phyloP scores from a whole-genome alignment of 2,329 filamentous ascomycete species.

The Neoscytalidium dimidiatum region DNA sequence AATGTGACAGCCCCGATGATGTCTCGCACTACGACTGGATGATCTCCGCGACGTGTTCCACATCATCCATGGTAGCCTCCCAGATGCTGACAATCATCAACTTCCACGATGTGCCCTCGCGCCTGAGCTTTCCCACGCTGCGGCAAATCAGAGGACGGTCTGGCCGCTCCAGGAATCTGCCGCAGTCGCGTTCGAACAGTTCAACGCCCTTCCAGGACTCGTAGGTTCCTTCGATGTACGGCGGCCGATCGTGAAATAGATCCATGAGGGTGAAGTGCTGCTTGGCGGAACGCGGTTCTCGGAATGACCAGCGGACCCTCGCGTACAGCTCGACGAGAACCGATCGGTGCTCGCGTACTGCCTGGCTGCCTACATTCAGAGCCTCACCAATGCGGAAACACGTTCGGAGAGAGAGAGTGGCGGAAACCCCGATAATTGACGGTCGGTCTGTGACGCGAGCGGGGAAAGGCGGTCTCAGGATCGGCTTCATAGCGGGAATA shows the following conservation, averaged over 20 bases:
- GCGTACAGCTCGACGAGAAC: slow-evolving; percentile 65
- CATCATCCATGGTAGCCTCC: slow-evolving; percentile 56
- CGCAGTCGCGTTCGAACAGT: slow-evolving; percentile 47
- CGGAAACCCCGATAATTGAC: slow-evolving; percentile 55
- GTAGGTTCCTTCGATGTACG: slow-evolving; percentile 53
- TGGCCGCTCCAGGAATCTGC: slow-evolving; percentile 42
- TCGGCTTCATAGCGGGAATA: slow-evolving; percentile 37
- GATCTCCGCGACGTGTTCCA: slow-evolving; percentile 53
- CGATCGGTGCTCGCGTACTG: slow-evolving; percentile 50
- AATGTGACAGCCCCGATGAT: neutral
- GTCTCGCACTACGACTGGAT: slow-evolving; percentile 12
- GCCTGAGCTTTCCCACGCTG: slow-evolving; percentile 52
- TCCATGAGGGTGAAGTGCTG: slow-evolving; percentile 68
- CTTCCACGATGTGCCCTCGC: slow-evolving; percentile 45
- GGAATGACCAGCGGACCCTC: slow-evolving; percentile 57
- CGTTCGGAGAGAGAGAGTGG: slow-evolving; percentile 52
- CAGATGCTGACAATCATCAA: slow-evolving; percentile 54
- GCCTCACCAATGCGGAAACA: slow-evolving; percentile 68
- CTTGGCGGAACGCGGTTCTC: slow-evolving; percentile 49
- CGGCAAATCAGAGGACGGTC: slow-evolving; percentile 45
- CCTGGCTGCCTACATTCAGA: slow-evolving; percentile 50
- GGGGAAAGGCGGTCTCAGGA: slow-evolving; percentile 57
- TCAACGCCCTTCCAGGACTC: slow-evolving; percentile 48
- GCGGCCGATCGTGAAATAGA: slow-evolving; percentile 60
- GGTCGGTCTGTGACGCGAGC: slow-evolving; percentile 52